Base-by-base conservation (phyloP, 371 early-diverging fungal genomes). In the Parasitella parasitica region DNA sequence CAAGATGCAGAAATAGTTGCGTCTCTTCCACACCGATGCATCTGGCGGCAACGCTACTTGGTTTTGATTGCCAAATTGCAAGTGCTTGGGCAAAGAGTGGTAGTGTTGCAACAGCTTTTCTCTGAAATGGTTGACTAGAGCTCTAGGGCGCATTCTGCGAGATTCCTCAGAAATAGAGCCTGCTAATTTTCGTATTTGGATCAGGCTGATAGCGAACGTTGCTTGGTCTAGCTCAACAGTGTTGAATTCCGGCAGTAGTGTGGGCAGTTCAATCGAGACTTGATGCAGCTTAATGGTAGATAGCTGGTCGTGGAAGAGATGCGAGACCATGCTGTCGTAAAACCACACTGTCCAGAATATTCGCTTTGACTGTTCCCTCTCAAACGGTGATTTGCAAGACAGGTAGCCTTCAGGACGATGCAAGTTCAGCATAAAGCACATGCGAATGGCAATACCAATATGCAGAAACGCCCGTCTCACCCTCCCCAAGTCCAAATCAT, bases 281-380 rank as follows among this genome's bases (percentile, higher is more conserved):
- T 67, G 59, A 27, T 50, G 37, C 9, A 51, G 20, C 30, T 59
- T 63, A 27, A 67, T 63, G 2, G 68, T 63, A 0, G 68, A 46
- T 3, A 62, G 22, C 30, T 67, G 58, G n/a, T 67, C 68, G 12
- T 54, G 54, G 43, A 67, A 67, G 8, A 63, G 52, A 36, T 54
- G 71, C 4, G 51, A 49, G 0, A 75, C 70, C 65, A 76, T 67
- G 3, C 68, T 67, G 49, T 76, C 76, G 57, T 68, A 70, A 16
- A 72, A 70, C 76, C 76, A 76, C 12, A 72, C 66, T 4, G 68
- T 63, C 76, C 76, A 76, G 37, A 76, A 76, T 24, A 72, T 57
- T 5, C 73, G 59, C 50, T 70, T 76, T 8, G 71, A 57, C 41
- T 72, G 70, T 27, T 72, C 73, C 36, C 63, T 53, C 22, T 70